Evolutionary conservation across 306 rosid species (phyloP), one percentile per base, ranked within the genome.

Genomic region (Begonia peltatifolia): DNA sequence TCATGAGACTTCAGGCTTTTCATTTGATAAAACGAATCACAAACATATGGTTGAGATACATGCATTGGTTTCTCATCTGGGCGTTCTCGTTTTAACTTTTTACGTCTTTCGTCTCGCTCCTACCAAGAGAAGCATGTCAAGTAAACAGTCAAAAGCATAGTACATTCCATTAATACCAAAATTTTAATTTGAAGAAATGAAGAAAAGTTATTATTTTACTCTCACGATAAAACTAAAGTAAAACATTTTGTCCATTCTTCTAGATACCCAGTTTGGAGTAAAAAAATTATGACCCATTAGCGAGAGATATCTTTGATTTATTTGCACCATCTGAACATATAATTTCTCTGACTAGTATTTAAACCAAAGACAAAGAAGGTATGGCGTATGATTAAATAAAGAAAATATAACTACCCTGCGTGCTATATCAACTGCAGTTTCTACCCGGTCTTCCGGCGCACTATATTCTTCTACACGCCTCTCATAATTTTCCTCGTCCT

Each of bases 71-170:
- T 80, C 41, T 92, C 99, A 75, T 86, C 86, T n/a, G 87, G 20
- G 41, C 94, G 92, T 10, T 83, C 96, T 66, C 94, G 76, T 78
- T 83, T 86, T 73, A 92, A 54, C 58, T 82, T 70, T 69, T 42
- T 80, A 47, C 81, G 84, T 68, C 99, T 81, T 72, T 92, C 99
- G 60, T 92, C 99, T 49, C 96, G 99, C 76, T 92, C 99, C 99
- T 92, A 75, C 54, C 52, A 64, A 30, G 38, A 30, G 38, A 5
- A 30, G 9, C 38, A 30, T 30, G 38, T 30, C 38, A 30, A 30
- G 8, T 30, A 30, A 30, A 30, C 38, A 30, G 8, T 30, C 38
- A 30, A 30, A 30, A 30, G 35, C 38, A 30, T 30, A 30, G 38
- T 4, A 30, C 38, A 30, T 30, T 30, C 1, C 9, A 5, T 30